These are phyloP conservation scores for Fulvia fulva DNA, from an alignment of 2,329 filamentous ascomycete species.

Conservation along the genomic window DNA sequence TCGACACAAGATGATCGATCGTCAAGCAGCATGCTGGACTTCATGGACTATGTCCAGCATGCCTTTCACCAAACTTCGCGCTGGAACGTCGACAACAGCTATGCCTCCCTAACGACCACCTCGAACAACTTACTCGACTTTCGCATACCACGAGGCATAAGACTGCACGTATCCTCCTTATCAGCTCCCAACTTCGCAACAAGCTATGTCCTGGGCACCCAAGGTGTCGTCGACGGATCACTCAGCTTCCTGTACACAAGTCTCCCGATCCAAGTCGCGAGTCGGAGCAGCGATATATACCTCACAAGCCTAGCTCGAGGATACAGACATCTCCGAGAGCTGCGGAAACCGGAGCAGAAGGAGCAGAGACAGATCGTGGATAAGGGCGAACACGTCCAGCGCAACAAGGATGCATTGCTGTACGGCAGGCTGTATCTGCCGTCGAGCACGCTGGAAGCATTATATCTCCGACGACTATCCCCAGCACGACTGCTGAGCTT, in stretches of 20 bases:
- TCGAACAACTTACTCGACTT: constrained; percentile 86
- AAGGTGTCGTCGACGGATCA: constrained; percentile 92
- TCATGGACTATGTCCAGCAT: constrained; percentile 94
- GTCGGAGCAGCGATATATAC: constrained; percentile 69
- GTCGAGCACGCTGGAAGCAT: constrained; percentile 77
- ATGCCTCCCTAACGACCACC: constrained; percentile 78
- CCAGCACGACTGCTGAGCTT: constrained; percentile 76
- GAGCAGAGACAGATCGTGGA: constrained; percentile 53
- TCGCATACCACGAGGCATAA: constrained; percentile 75
- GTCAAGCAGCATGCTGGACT: constrained; percentile 69
- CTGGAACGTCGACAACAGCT: constrained; percentile 91
- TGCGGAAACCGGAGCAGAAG: constrained; percentile 50
- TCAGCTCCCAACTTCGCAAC: constrained; percentile 91
- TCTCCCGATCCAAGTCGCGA: constrained; percentile 64
- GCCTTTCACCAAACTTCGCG: constrained; percentile 81
- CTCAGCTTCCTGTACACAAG: constrained; percentile 95
- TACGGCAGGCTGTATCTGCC: constrained; percentile 81
- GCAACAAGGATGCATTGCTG: constrained; percentile 57
- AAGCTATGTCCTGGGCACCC: constrained; percentile 83
- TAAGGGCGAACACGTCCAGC: constrained; percentile 34
- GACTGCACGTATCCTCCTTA: constrained; percentile 83
- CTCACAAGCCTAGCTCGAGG: constrained; percentile 74
- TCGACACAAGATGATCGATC: constrained; percentile 12
- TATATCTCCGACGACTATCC: constrained; percentile 74
- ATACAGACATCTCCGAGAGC: constrained; percentile 72